Percentiles rank a stretch among this genome's conserved stretches.
Evolutionary conservation across 2,329 filamentous ascomycete species (phyloP).

Genomic region (Metarhizium brunneum): DNA sequence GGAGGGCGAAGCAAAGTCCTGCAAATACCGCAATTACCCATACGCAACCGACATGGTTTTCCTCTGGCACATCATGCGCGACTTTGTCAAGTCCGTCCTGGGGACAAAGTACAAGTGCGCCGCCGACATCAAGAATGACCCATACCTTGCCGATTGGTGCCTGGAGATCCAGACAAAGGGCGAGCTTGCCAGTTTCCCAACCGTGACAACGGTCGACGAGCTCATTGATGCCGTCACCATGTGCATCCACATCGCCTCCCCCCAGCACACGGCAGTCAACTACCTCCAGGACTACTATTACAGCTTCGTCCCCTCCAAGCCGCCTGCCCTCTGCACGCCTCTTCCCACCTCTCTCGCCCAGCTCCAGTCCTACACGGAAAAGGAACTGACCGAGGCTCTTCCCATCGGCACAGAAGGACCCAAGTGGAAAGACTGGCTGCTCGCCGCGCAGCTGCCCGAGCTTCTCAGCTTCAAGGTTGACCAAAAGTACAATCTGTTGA

Average conservation of each 20-base stretch:
- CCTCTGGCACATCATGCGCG: slow-evolving; percentile 33
- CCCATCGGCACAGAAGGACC: not conserved
- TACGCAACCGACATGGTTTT: slow-evolving; percentile 35
- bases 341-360: slow-evolving; percentile 20
- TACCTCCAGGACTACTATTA: slow-evolving; percentile 43
- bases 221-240: slow-evolving; percentile 38
- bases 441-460: not conserved
- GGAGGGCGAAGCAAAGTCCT: slow-evolving; percentile 24
- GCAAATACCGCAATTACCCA: slow-evolving; percentile 31
- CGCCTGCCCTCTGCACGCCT: slow-evolving; percentile 25
- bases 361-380: slow-evolving; percentile 21
- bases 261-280: slow-evolving; percentile 41
- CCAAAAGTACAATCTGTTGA: not conserved
- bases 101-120: not conserved
- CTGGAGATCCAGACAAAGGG: slow-evolving; percentile 29
- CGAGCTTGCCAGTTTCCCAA: slow-evolving; percentile 32
- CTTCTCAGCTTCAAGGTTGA: not conserved
- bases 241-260: slow-evolving; percentile 42
- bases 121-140: not conserved
- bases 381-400: not conserved
- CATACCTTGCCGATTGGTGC: slow-evolving; percentile 28
- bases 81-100: slow-evolving; percentile 24
- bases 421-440: not conserved
- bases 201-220: slow-evolving; percentile 28
- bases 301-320: slow-evolving; percentile 35